Base-by-base conservation (phyloP, 2,329 filamentous ascomycete genomes). In the Chrysosporium queenslandicum region DNA sequence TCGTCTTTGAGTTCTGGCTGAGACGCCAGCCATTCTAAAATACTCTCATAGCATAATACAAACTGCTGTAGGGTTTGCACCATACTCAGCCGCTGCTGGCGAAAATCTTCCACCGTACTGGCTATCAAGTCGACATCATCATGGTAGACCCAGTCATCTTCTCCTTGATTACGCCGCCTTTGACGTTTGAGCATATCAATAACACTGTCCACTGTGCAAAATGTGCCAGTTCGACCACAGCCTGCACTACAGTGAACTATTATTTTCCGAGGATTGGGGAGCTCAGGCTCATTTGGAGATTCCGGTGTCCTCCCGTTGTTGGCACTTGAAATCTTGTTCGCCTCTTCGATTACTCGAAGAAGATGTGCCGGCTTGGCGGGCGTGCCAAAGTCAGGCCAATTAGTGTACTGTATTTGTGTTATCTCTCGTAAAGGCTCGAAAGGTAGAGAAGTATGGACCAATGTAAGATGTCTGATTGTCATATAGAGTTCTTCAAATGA, bases 141-240 rank as follows among this genome's bases (percentile, higher is more conserved):
- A 56, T 85, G 77, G 12, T 76, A 69, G n/a, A 90, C 65, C 86
- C 86, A 94, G 16, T 71, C 71, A 34, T 65, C 58, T 53, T 27
- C 58, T 64, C 48, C 53, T 61, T 49, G 32, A 18, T 36, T 25
- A 34, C 53, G 55, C 32, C 29, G 20, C 30, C 52, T 43, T 68
- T 95, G 89, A n/a, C 87, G 82, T 72, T 95, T 95, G 55, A 98
- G 73, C 86, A 96, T 94, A 68, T 96, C 90, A 53, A 97, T 84
- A 7, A 97, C 92, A 36, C 85, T 91, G 66, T 97, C 92, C 14
- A 97, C 89, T 0, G 92, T 94, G 67, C 92, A 97, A 64, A 97
- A 98, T 0, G 92, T 91, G 2, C 92, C 92, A 0, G 92, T 98
- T 12, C 92, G 85, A 0, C 92, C 92, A 69, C 92, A 98, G 0